These are phyloP conservation scores for Elsinoe necatrix DNA, from an alignment of 2,329 filamentous ascomycete genomes.

Conservation along the genomic window DNA sequence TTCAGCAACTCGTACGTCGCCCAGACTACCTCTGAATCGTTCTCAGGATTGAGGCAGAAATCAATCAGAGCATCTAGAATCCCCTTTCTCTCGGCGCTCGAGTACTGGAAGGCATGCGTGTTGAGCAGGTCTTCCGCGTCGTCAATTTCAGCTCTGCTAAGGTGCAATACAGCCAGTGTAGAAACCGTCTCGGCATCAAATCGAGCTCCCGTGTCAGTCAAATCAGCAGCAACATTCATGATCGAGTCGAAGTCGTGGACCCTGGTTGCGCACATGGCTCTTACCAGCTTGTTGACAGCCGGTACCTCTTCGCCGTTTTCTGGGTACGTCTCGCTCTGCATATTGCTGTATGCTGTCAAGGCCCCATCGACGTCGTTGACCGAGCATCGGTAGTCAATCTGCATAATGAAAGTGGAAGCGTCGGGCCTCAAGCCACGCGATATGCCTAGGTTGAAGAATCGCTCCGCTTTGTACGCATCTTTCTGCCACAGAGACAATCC, in stretches of 20 bases:
- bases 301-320: conserved; percentile 50
- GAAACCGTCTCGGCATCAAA: conserved; percentile 69
- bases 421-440: conserved; percentile 60
- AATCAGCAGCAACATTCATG: conserved; percentile 60
- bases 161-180: conserved; percentile 62
- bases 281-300: conserved; percentile 63
- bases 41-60: conserved; percentile 57
- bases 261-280: conserved; percentile 54
- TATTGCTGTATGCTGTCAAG: conserved; percentile 53
- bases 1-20: conserved; percentile 52
- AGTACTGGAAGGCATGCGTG: conserved; percentile 61
- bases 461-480: conserved; percentile 63
- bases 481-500: conserved; percentile 60
- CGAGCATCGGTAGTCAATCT: conserved; percentile 67
- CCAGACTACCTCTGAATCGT: conserved; percentile 56
- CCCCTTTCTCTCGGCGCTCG: conserved; percentile 57
- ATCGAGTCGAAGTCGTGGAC: conserved; percentile 62
- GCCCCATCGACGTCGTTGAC: conserved; percentile 65
- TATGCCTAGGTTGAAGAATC: conserved; percentile 59
- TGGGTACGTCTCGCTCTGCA: conserved; percentile 50
- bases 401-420: conserved; percentile 60
- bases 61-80: conserved; percentile 58
- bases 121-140: conserved; percentile 79
- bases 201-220: conserved; percentile 60
- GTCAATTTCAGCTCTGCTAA: conserved; percentile 65